phyloP scores from a whole-genome alignment of 371 early-diverging fungal genomes.

The Lichtheimia ramosa region DNA sequence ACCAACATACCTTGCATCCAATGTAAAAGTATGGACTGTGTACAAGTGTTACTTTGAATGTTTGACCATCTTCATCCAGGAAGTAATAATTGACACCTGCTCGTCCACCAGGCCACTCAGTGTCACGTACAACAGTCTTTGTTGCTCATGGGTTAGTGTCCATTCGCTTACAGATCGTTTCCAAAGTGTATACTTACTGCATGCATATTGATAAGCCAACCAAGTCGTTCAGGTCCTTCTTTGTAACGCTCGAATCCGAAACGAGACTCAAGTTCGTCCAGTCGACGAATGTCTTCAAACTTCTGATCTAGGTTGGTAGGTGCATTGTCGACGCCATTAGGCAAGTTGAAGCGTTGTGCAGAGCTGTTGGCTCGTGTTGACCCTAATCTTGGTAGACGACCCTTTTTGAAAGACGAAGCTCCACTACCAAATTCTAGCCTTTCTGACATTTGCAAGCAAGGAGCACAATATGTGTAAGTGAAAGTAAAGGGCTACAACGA shows the following conservation, averaged over 20 bases:
- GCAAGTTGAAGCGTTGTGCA: slow-evolving; percentile 8
- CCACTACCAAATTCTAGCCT: slow-evolving; percentile 10
- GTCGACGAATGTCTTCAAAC: slow-evolving; percentile 35
- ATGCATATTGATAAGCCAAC: slow-evolving; percentile 97
- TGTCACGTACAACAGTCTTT: slow-evolving; percentile 59
- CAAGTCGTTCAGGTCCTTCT: slow-evolving; percentile 80
- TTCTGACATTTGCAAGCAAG: not conserved
- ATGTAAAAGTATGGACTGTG: slow-evolving; percentile 93
- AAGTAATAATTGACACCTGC: slow-evolving; percentile 93
- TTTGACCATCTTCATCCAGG: slow-evolving; percentile 83
- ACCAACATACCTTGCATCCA: slow-evolving; percentile 66
- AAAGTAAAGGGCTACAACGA: too few relatives aligned
- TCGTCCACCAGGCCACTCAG: slow-evolving; percentile 69
- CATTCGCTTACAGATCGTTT: too few relatives aligned
- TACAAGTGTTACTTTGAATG: slow-evolving; percentile 84
- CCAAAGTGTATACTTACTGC: slow-evolving; percentile 50
- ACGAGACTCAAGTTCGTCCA: slow-evolving; percentile 71
- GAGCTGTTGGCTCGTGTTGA: slow-evolving; percentile 12
- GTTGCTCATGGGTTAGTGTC: not conserved
- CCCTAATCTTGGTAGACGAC: slow-evolving; percentile 4
- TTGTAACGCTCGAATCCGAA: slow-evolving; percentile 82
- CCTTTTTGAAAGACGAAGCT: not conserved
- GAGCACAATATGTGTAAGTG: too few relatives aligned
- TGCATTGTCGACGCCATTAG: slow-evolving; percentile 6
- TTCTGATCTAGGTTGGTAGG: slow-evolving; percentile 31